phyloP scores from a whole-genome alignment of 176 grass and related monocot species.

The Musa itinerans region DNA sequence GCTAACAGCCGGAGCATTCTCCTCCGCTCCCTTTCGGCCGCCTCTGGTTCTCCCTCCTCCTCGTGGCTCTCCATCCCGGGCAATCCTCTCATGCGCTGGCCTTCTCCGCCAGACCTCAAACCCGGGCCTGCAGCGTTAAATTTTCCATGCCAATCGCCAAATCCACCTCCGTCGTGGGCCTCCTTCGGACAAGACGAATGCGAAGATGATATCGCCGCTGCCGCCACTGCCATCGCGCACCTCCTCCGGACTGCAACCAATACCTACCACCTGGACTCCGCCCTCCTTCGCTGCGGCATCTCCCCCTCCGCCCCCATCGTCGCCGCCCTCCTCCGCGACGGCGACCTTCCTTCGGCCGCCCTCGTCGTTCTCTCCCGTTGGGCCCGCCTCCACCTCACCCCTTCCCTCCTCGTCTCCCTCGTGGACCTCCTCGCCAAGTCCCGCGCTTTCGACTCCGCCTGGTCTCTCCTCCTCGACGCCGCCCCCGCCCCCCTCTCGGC shows the following conservation, averaged over 20 bases:
- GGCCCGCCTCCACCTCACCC: conserved; percentile 26
- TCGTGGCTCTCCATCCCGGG: conserved; percentile 26
- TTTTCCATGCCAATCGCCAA: background rate
- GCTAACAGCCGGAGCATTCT: conserved; percentile 3
- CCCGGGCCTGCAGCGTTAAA: background rate
- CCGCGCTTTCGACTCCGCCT: conserved; percentile 48
- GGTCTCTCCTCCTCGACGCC: conserved; percentile 42
- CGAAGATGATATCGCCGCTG: background rate
- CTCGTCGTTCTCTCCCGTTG: conserved; percentile 48
- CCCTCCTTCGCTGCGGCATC: conserved; percentile 9
- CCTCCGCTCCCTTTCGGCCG: conserved; percentile 12
- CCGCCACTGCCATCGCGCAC: conserved; percentile 6
- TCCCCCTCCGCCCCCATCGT: background rate
- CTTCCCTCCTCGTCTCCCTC: conserved; percentile 21
- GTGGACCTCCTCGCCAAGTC: conserved; percentile 50
- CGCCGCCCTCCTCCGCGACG: conserved; percentile 13
- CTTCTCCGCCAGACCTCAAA: conserved; percentile 3
- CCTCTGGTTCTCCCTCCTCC: conserved; percentile 11
- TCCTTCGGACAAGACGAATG: background rate
- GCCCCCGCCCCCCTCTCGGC: conserved; percentile 35
- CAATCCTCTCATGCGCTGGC: conserved; percentile 9
- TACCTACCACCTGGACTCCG: conserved; percentile 6
- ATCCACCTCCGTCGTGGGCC: background rate
- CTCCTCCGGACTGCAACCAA: conserved; percentile 13
- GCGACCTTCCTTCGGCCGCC: conserved; percentile 23